A percentile compares a stretch with the other conserved stretches of the same genome.
Conservation (phyloP, 2,329 filamentous ascomycete species). For the Truncatella angustata region DNA sequence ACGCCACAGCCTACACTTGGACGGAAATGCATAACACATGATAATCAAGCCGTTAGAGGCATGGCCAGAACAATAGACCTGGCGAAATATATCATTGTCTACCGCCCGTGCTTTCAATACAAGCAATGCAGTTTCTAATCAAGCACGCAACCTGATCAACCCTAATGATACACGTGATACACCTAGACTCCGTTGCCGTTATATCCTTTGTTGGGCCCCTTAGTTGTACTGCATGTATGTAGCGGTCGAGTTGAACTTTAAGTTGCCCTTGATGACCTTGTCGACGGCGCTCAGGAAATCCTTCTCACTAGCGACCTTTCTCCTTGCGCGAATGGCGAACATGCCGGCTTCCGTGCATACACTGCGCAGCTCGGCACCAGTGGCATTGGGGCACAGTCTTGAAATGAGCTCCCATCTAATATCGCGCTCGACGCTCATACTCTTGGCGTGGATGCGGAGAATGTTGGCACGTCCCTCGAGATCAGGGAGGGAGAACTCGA, state of each 20-base stretch:
- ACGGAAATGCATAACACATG: too few relatives aligned
- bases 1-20: too few relatives aligned
- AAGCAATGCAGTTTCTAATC: constrained; percentile 5
- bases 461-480: constrained; percentile 98
- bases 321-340: constrained; percentile 91
- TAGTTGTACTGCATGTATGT: constrained; percentile 99
- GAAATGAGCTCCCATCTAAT: constrained; percentile 99
- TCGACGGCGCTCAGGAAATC: constrained; percentile 97
- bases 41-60: too few relatives aligned
- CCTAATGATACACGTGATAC: constrained; percentile 11
- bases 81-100: constrained; percentile 4
- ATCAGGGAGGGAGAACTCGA: constrained; percentile 96
- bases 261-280: constrained; percentile 98
- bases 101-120: constrained; percentile 5
- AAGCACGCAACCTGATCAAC: neutral
- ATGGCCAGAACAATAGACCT: too few relatives aligned
- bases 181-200: constrained; percentile 7
- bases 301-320: constrained; percentile 98
- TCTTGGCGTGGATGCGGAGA: constrained; percentile 97
- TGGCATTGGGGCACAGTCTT: constrained; percentile 93
- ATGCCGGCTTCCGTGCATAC: constrained; percentile 98
- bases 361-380: constrained; percentile 91
- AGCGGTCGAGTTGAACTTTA: constrained; percentile 99
- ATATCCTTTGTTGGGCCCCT: neutral
- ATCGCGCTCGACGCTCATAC: constrained; percentile 98